These are phyloP conservation scores for Colletotrichum lentis DNA, from an alignment of 2,329 filamentous ascomycete genomes.

Conservation along the genomic window DNA sequence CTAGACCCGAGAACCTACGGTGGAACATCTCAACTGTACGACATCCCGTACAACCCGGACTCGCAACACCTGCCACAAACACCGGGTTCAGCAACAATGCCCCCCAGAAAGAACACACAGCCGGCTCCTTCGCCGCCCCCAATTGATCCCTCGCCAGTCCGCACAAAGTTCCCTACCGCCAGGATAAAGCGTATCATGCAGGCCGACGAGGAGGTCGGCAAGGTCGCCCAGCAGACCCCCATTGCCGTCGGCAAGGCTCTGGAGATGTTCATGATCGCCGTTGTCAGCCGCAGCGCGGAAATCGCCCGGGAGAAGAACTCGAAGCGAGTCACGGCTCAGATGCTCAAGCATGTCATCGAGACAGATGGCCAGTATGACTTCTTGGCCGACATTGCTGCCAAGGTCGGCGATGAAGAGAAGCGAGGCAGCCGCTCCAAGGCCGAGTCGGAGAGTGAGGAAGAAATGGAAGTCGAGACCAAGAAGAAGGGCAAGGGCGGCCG, in stretches of 20 bases:
- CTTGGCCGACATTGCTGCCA: conserved; percentile 85
- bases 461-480: conserved; percentile 56
- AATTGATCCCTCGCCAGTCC: conserved; percentile 75
- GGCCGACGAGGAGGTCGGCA: conserved; percentile 97
- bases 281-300: conserved; percentile 87
- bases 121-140: conserved; percentile 50
- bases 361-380: conserved; percentile 95
- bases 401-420: conserved; percentile 71
- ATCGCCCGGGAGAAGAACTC: conserved; percentile 84
- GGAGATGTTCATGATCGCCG: conserved; percentile 95
- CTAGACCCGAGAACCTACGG: conserved; percentile 24
- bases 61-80: conserved; percentile 37
- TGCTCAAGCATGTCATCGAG: conserved; percentile 90
- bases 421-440: conserved; percentile 53
- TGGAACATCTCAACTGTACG: conserved; percentile 29
- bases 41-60: conserved; percentile 28
- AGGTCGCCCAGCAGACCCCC: conserved; percentile 96
- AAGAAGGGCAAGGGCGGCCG: conserved; percentile 57
- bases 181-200: conserved; percentile 99
- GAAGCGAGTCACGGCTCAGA: conserved; percentile 87
- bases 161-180: conserved; percentile 95
- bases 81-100: conserved; percentile 45
- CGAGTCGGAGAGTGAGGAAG: conserved; percentile 64
- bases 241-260: conserved; percentile 95
- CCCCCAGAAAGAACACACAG: conserved; percentile 51